phyloP scores from a whole-genome alignment of 345 rosid species.

The Euphorbia pulcherrima region DNA sequence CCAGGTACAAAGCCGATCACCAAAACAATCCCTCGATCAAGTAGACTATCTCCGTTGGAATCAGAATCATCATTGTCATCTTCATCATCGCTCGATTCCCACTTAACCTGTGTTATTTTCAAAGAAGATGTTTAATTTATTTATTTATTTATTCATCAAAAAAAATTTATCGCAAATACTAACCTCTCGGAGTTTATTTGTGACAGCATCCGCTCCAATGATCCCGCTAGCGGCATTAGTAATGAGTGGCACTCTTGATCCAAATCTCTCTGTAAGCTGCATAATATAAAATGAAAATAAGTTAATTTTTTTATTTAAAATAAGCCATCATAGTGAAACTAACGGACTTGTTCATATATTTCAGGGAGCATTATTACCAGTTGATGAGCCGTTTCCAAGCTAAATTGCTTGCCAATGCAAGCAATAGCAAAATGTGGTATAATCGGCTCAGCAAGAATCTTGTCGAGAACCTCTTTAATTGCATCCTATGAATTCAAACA shows the following conservation, averaged over 20 bases:
- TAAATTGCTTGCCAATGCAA: slow-evolving; percentile 26
- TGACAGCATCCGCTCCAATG: slow-evolving; percentile 26
- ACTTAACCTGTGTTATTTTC: slow-evolving; percentile 17
- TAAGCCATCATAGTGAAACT: background rate
- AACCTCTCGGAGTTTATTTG: slow-evolving; percentile 25
- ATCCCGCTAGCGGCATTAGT: slow-evolving; percentile 26
- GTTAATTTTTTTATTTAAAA: background rate
- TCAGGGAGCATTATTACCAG: slow-evolving; percentile 18
- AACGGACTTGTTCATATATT: background rate
- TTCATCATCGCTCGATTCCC: slow-evolving; percentile 14
- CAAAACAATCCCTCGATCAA: slow-evolving; percentile 36
- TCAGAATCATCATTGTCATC: slow-evolving; percentile 1
- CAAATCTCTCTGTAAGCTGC: slow-evolving; percentile 23
- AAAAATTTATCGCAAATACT: background rate
- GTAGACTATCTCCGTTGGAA: background rate
- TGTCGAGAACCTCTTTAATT: slow-evolving; percentile 50
- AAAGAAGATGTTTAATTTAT: background rate
- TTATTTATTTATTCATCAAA: too few species aligned
- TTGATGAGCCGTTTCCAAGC: slow-evolving; percentile 30
- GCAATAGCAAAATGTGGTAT: slow-evolving; percentile 58
- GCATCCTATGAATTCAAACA: slow-evolving; percentile 42
- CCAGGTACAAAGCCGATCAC: slow-evolving; percentile 47
- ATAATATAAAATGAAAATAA: background rate
- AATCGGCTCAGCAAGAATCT: slow-evolving; percentile 58
- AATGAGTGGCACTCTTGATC: slow-evolving; percentile 22